Base-by-base conservation (phyloP, 169 alveolate genomes). In the Blepharisma undulans region DNA sequence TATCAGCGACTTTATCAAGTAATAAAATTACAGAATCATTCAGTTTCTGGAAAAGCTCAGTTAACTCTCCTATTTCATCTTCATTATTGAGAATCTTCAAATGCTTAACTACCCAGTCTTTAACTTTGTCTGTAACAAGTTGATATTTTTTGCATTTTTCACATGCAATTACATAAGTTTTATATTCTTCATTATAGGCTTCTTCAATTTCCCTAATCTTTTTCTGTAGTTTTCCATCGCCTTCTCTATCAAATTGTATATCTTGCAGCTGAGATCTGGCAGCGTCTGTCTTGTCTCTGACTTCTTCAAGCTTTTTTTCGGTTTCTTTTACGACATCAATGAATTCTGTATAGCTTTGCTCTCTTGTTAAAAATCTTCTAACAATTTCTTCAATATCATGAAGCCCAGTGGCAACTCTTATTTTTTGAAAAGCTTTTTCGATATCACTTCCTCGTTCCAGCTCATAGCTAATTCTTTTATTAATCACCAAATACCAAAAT, bases 351-450 rank as follows among this genome's bases (percentile, higher is more conserved):
- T 93, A 93, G 34, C 95, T 92, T 79, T 93, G 87, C 72, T 93
- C 96, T 89, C 94, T 91, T 12, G 96, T 93, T 30, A 93, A 34
- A 89, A 93, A 93, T 36, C 91, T 93, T n/a, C 90, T 90, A n/a
- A 93, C 93, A 10, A 93, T 93, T 7, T 91, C 93, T 66, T 93
- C 84, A 22, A 93, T 93, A 87, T 90, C 93, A 86, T 94, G 79
- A 36, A 90, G 27, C 19, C 95, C 96, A 48, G 96, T 93, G 7
- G 94, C 92, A 0, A 94, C 88, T 74, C 95, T 84, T 12, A 93
- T 93, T n/a, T 81, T 90, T 72, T 93, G 88, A 78, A 93, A 93
- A 30, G 96, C 94, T 25, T 91, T 95, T 84, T 93, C 96, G 22
- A 93, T 78, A 22, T 29, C 86, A 72, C 92, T 61, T 22, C 94